Base-by-base conservation (phyloP, 2,329 filamentous ascomycete genomes). In the Eurotiales sp. region DNA sequence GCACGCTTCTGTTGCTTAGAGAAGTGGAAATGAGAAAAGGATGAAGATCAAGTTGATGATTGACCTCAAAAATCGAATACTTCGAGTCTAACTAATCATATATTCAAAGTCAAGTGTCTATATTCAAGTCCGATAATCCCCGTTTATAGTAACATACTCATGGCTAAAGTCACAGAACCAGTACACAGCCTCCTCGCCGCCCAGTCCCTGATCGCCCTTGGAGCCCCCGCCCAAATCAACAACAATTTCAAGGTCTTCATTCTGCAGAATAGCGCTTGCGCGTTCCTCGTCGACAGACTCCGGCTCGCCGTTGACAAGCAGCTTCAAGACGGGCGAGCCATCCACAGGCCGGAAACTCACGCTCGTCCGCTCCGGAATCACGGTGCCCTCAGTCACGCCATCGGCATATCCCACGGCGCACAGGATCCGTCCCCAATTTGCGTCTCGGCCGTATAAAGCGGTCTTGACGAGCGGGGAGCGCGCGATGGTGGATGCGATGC, bases 341-440 rank as follows among this genome's bases (percentile, higher is more conserved):
- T 83, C 79, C 0, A 75, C 70, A 1, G 83, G 82, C 8, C 82
- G 71, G 64, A 86, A 85, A 58, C 76, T 79, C 6, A 85, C 82
- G 56, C 76, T 81, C 7, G 81, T 85, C 42, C 74, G 72, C 45
- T 75, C 69, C 1, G 81, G 81, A 1, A 78, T 68, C 17, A 85
- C 73, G 8, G 70, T 70, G 0, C 68, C 70, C 1, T 63, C 59
- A 29, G 49, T 72, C 61, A 79, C 68, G 60, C 70, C 70, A 53
- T 79, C 78, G 0, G 81, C 77, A 67, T 97, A 97, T 3, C 93
- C 93, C 4, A 91, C 90, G 1, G 93, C 92, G 69, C 93, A 97
- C 23, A 97, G 80, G 56, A 99, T 95, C 50, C 93, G 90, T 29
- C 93, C 93, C 93, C 93, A 99, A 77, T 99, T 99, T 15, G 93